phyloP scores from a whole-genome alignment of 768 basidiomycete species.

The Trametes coccinea region DNA sequence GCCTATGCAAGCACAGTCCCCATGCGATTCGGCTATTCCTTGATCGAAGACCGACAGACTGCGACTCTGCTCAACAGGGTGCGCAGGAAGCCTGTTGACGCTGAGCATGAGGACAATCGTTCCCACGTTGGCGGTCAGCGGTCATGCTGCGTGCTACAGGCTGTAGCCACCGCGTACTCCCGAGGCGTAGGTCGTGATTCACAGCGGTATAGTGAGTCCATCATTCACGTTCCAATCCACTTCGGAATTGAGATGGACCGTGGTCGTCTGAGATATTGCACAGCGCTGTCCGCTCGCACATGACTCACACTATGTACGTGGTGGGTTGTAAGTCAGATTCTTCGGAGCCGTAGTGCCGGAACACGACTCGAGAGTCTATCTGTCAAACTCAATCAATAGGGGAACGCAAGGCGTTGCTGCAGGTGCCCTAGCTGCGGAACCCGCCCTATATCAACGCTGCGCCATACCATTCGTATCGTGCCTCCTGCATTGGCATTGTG shows the following conservation, averaged over 20 bases:
- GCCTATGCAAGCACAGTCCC: too few relatives aligned
- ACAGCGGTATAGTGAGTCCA: not conserved
- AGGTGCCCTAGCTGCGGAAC: not conserved
- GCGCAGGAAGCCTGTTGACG: too few relatives aligned
- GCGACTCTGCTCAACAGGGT: too few relatives aligned
- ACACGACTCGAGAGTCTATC: not conserved
- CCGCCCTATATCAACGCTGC: not conserved
- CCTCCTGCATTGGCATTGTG: not conserved
- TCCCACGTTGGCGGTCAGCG: too few relatives aligned
- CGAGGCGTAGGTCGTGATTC: too few relatives aligned
- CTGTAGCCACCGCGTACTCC: too few relatives aligned
- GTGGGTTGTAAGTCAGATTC: not conserved
- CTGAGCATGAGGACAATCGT: too few relatives aligned
- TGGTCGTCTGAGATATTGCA: too few relatives aligned
- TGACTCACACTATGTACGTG: not conserved
- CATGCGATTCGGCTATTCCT: too few relatives aligned
- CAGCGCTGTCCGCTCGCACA: not conserved
- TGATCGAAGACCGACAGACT: too few relatives aligned
- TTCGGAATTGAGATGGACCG: not conserved
- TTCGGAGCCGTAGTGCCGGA: not conserved
- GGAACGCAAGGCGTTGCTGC: not conserved
- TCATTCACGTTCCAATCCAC: too few relatives aligned
- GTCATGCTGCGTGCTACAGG: too few relatives aligned
- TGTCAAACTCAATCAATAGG: constrained; percentile 4
- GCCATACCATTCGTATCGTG: not conserved